Conservation (phyloP, 352 stramenopile species). For the Phytophthora fragariae region DNA sequence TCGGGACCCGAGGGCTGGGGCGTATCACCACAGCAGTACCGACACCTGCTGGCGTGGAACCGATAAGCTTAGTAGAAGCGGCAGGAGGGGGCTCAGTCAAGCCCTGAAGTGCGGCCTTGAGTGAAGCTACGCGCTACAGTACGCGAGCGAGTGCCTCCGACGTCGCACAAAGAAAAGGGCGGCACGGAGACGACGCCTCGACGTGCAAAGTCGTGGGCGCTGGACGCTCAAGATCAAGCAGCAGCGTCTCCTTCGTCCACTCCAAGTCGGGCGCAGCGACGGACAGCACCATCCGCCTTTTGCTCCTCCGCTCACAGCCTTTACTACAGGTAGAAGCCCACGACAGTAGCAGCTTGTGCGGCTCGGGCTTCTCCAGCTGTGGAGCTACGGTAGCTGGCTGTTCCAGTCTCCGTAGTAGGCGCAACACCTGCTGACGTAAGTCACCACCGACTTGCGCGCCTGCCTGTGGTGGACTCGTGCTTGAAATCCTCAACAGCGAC, state of each 20-base stretch:
- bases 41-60: slow-evolving; percentile 2
- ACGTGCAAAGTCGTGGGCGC: slow-evolving; percentile 31
- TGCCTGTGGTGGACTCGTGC: slow-evolving; percentile 31
- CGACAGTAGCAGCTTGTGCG: not conserved
- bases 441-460: slow-evolving; percentile 11
- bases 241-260: not conserved
- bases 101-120: not conserved
- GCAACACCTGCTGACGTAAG: slow-evolving; percentile 29
- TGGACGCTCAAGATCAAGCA: slow-evolving; percentile 22
- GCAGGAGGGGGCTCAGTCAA: slow-evolving; percentile 10
- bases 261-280: not conserved
- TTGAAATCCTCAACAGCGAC: slow-evolving; percentile 29
- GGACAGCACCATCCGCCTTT: slow-evolving; percentile 16
- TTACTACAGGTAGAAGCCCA: slow-evolving; percentile 13
- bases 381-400: slow-evolving; percentile 10
- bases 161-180: slow-evolving; percentile 29
- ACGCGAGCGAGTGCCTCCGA: not conserved
- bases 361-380: slow-evolving; percentile 32
- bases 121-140: not conserved
- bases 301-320: slow-evolving; percentile 17
- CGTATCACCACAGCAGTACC: not conserved
- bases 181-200: slow-evolving; percentile 26
- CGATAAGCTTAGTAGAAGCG: slow-evolving; percentile 5
- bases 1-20: not conserved
- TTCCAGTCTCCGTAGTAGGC: slow-evolving; percentile 16